Base-by-base conservation (phyloP, 169 alveolate species). In the Eimeria acervulina region DNA sequence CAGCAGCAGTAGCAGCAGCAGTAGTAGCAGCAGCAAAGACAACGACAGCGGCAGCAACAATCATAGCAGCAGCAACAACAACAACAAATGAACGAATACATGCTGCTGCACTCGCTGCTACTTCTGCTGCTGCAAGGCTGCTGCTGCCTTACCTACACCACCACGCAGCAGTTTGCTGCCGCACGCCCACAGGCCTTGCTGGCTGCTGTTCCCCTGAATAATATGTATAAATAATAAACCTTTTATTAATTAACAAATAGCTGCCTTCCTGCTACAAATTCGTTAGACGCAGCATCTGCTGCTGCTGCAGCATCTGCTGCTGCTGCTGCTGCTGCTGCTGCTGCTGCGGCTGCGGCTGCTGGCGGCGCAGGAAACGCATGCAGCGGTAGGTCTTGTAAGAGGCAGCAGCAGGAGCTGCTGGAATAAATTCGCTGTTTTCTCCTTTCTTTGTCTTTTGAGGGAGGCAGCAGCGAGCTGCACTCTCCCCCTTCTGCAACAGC, bases 371-470 rank as follows among this genome's bases (percentile, higher is more conserved):
- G 44, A 10, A 13, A 31, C 31, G 87, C 87, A 76, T 76, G 87
- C 87, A 31, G 21, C 87, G 59, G 2, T 23, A 31, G 42, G 80
- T 28, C 80, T 36, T 28, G 87, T 12, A 10, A 42, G 59, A 26
- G 47, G 61, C 51, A 7, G 59, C 61, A 12, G n/a, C 33, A 76
- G 61, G 59, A 19, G 87, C 87, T 76, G 87, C 59, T 76, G 87
- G n/a, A 76, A 31, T 23, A 12, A 38, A 10, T 13, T 33, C 33
- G 33, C 23, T 33, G 15, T 76, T 38, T 10, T n/a, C 19, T 33
- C 13, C 36, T 36, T 38, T n/a, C 59, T 36, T 76, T 76, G 31
- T 76, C 87, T 76, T 76, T 76, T 12, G 51, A 42, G 59, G 87
- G 61, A 42, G 87, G 87, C 26, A 12, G 51, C 59, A 42, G 61